Percentiles rank a stretch among this genome's conserved stretches.
phyloP scores from a whole-genome alignment of 352 stramenopile genomes.

The Peronospora belbahrii region DNA sequence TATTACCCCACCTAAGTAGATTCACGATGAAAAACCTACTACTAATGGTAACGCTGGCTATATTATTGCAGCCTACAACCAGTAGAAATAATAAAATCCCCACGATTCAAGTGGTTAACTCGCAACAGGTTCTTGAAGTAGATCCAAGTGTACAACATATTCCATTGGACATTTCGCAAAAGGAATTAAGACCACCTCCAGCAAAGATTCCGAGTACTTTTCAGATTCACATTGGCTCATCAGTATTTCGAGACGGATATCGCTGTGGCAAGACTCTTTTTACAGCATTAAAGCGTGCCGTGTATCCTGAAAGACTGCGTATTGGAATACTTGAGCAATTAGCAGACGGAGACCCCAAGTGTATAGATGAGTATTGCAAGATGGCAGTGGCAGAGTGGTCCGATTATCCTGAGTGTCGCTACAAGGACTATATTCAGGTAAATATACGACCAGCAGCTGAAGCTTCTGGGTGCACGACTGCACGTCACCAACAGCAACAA shows the following conservation, averaged over 20 bases:
- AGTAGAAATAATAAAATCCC: too few relatives aligned
- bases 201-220: slow-evolving; percentile 41
- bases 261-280: slow-evolving; percentile 78
- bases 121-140: too few relatives aligned
- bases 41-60: too few relatives aligned
- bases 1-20: too few relatives aligned
- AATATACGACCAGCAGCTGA: slow-evolving; percentile 59
- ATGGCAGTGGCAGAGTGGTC: slow-evolving; percentile 63
- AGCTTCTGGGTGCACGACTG: slow-evolving; percentile 68
- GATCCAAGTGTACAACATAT: slow-evolving; percentile 73
- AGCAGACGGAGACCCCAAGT: slow-evolving; percentile 56
- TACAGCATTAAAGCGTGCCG: slow-evolving; percentile 64
- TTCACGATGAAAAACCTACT: too few relatives aligned
- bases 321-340: slow-evolving; percentile 84
- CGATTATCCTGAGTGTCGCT: slow-evolving; percentile 52
- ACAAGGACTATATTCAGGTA: slow-evolving; percentile 62
- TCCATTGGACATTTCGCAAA: slow-evolving; percentile 28
- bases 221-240: slow-evolving; percentile 69
- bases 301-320: slow-evolving; percentile 59
- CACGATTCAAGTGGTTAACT: too few relatives aligned
- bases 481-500: slow-evolving; percentile 77
- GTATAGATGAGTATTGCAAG: slow-evolving; percentile 72
- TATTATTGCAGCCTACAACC: too few relatives aligned
- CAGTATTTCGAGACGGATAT: slow-evolving; percentile 75
- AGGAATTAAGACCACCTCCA: slow-evolving; percentile 47